Conservation (phyloP, 768 basidiomycete genomes). For the Obba rivulosa region DNA sequence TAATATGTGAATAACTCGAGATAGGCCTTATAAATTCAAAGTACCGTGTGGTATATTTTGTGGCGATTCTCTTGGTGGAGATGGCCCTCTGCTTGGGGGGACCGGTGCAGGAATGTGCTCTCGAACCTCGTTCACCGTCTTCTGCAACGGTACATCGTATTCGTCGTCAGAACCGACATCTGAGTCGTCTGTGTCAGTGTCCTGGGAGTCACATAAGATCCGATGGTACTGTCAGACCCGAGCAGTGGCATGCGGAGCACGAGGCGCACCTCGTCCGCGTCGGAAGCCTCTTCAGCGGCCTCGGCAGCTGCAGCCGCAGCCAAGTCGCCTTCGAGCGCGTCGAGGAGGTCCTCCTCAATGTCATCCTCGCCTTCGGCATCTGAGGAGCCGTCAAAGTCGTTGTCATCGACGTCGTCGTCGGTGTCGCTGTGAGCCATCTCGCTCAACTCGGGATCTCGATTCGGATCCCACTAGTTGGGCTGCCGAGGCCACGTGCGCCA, state of each 20-base stretch:
- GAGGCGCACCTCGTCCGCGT: conserved; percentile 61
- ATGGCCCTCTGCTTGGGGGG: conserved; percentile 5
- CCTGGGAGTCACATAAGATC: no score
- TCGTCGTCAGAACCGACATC: conserved; percentile 43
- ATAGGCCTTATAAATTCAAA: background rate
- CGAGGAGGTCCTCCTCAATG: conserved; percentile 57
- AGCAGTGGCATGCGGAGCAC: background rate
- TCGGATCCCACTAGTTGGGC: background rate
- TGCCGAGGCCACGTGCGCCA: background rate
- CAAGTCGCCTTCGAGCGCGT: conserved; percentile 46
- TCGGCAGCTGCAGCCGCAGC: conserved; percentile 26
- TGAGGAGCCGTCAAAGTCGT: conserved; percentile 49
- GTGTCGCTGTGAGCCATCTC: conserved; percentile 54
- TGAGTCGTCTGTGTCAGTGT: conserved; percentile 56
- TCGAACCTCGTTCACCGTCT: conserved; percentile 48
- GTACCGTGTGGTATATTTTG: background rate
- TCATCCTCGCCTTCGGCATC: conserved; percentile 43
- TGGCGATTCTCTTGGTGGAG: conserved; percentile 9
- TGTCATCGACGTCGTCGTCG: conserved; percentile 60
- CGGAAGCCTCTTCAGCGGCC: conserved; percentile 52
- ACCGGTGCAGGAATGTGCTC: conserved; percentile 18
- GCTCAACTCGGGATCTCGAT: background rate
- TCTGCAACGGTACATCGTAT: conserved; percentile 40
- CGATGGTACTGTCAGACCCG: conserved; percentile 5
- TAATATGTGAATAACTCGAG: background rate